Percentiles rank a stretch among this genome's conserved stretches.
These are phyloP conservation scores for Ascoidea asiatica DNA, from an alignment of 805 yeast species.

Conservation along the genomic window DNA sequence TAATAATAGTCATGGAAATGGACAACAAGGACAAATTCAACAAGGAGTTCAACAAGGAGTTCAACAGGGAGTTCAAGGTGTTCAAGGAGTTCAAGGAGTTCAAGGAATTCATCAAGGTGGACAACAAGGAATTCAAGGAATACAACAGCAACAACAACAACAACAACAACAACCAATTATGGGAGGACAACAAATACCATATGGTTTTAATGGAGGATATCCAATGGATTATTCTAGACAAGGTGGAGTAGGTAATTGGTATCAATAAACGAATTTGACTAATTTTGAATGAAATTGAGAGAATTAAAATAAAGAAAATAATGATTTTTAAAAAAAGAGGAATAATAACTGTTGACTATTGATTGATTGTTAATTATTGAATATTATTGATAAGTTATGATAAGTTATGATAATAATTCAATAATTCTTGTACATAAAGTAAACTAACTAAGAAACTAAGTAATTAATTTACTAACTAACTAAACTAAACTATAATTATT, in stretches of 20 bases:
- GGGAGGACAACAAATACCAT: not conserved
- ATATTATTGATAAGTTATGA: not conserved
- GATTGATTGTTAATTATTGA: too few relatives aligned
- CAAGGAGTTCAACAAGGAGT: not conserved
- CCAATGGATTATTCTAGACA: not conserved
- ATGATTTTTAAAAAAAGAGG: not conserved
- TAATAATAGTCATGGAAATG: slow-evolving; percentile 1
- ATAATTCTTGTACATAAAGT: not conserved
- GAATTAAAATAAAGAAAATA: not conserved
- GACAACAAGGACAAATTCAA: slow-evolving; percentile 8
- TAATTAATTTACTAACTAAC: slow-evolving; percentile 2
- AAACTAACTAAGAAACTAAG: not conserved
- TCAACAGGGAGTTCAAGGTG: slow-evolving; percentile 1
- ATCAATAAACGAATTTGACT: not conserved
- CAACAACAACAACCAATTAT: slow-evolving; percentile 12
- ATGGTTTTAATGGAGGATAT: not conserved
- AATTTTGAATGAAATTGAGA: not conserved
- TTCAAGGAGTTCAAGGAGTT: not conserved
- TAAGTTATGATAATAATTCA: not conserved
- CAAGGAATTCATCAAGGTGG: not conserved
- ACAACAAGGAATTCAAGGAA: slow-evolving; percentile 5
- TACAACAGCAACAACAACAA: not conserved
- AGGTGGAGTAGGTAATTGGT: not conserved
- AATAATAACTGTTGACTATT: not conserved
- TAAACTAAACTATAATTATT: slow-evolving; percentile 4